phyloP scores from a whole-genome alignment of 176 grass and related monocot species.

The Carex cristatella region DNA sequence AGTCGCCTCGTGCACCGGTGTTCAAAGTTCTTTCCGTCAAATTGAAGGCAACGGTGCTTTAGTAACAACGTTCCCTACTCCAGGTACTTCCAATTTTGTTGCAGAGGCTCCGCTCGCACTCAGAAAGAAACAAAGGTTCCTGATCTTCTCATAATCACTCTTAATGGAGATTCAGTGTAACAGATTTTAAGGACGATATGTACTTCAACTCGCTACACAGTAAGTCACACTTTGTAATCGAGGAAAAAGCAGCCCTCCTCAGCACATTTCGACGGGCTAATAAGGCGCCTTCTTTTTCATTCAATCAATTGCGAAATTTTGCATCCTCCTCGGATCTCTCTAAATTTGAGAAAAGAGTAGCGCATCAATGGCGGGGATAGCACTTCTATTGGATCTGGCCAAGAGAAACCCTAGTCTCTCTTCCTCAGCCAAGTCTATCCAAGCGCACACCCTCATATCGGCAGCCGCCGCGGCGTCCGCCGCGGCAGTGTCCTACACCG shows the following conservation, averaged over 20 bases:
- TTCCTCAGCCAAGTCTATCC: slow-evolving; percentile 7
- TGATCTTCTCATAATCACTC: not conserved
- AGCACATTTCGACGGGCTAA: not conserved
- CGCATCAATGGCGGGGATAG: slow-evolving; percentile 23
- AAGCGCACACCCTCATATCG: slow-evolving; percentile 19
- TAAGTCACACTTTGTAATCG: too few relatives aligned
- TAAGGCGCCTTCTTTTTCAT: slow-evolving; percentile 17
- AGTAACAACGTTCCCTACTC: not conserved
- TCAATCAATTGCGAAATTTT: not conserved
- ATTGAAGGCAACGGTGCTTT: not conserved
- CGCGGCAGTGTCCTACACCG: slow-evolving; percentile 3
- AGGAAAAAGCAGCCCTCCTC: not conserved
- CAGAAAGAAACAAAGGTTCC: not conserved
- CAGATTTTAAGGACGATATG: fast-evolving
- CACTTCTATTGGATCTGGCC: slow-evolving; percentile 22
- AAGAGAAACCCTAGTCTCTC: slow-evolving; percentile 23
- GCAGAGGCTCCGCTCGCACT: not conserved
- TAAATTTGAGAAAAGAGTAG: not conserved
- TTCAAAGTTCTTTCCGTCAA: not conserved
- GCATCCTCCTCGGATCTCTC: slow-evolving; percentile 9
- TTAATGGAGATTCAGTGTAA: not conserved
- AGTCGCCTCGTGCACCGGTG: not conserved
- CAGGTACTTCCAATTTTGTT: not conserved
- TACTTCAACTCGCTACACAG: not conserved
- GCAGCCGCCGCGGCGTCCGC: slow-evolving; percentile 17